A percentile compares a stretch with the other conserved stretches of the same genome.
Conservation (phyloP, 208 protist species). For the Leishmania martiniquensis region DNA sequence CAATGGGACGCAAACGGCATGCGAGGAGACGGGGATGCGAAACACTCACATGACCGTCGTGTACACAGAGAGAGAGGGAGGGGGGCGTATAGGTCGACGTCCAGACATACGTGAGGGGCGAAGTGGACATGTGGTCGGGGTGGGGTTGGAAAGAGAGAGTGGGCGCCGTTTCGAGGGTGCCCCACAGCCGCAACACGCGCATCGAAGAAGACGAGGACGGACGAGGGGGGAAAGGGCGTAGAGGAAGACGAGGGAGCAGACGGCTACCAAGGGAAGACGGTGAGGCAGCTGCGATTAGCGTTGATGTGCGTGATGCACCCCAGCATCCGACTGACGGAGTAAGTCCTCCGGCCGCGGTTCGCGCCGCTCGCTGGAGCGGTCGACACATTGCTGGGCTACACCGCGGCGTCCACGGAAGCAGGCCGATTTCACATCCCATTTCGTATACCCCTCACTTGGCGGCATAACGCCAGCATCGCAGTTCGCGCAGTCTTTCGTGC, state of each 20-base stretch:
- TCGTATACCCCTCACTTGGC: background rate
- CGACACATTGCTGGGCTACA: background rate
- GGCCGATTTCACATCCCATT: background rate
- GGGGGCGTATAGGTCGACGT: background rate
- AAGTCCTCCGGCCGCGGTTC: background rate
- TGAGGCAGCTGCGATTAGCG: background rate
- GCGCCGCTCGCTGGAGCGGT: background rate
- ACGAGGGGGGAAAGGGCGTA: background rate
- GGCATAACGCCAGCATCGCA: background rate
- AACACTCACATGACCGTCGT: background rate
- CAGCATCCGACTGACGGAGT: background rate
- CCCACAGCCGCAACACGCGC: background rate
- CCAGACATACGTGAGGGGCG: background rate
- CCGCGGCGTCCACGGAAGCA: background rate
- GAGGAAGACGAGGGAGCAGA: background rate
- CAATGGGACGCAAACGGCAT: background rate
- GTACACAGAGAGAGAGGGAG: background rate
- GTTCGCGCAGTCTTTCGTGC: background rate
- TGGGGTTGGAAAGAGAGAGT: background rate
- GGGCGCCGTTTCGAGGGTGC: background rate
- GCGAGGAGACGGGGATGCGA: background rate
- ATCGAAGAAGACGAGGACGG: background rate
- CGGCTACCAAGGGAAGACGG: too few species aligned
- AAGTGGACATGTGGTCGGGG: too few species aligned
- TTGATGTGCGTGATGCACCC: background rate